Conservation (phyloP, 2,329 filamentous ascomycete species). For the Lecanicillium sp. region DNA sequence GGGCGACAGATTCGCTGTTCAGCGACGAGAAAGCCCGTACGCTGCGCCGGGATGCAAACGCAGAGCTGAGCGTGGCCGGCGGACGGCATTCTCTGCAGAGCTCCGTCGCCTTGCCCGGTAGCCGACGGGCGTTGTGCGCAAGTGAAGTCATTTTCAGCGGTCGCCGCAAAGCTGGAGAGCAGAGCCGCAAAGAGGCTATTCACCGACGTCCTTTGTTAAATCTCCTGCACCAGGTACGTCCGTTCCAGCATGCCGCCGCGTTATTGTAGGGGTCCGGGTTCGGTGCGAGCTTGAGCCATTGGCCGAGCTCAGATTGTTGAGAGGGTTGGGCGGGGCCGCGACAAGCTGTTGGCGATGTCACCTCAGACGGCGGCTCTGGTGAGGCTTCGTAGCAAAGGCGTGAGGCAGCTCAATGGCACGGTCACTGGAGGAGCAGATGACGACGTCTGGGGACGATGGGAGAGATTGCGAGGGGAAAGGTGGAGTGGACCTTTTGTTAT, state of each 20-base stretch:
- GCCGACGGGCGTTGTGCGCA: constrained; percentile 12
- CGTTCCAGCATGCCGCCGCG: no score
- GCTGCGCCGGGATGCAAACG: constrained; percentile 1
- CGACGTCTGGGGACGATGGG: no score
- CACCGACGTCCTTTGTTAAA: background rate
- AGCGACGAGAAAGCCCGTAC: constrained; percentile 5
- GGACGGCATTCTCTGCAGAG: constrained; percentile 10
- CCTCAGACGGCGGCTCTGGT: no score
- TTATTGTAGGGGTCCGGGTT: background rate
- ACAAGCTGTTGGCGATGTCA: background rate
- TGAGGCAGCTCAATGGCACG: no score
- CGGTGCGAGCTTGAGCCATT: no score
- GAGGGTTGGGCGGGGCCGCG: background rate
- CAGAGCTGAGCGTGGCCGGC: constrained; percentile 1
- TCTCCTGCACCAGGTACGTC: background rate
- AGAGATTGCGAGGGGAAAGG: no score
- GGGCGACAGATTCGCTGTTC: background rate
- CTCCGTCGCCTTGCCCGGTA: constrained; percentile 12
- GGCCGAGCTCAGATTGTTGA: background rate
- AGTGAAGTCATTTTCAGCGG: constrained; percentile 13
- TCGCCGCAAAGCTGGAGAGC: constrained; percentile 1
- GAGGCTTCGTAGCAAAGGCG: no score
- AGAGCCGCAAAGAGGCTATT: no score
- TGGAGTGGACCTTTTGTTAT: no score
- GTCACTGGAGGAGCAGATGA: no score